Conservation (phyloP, 2,329 filamentous ascomycete species). For the Aspergillus japonicus region DNA sequence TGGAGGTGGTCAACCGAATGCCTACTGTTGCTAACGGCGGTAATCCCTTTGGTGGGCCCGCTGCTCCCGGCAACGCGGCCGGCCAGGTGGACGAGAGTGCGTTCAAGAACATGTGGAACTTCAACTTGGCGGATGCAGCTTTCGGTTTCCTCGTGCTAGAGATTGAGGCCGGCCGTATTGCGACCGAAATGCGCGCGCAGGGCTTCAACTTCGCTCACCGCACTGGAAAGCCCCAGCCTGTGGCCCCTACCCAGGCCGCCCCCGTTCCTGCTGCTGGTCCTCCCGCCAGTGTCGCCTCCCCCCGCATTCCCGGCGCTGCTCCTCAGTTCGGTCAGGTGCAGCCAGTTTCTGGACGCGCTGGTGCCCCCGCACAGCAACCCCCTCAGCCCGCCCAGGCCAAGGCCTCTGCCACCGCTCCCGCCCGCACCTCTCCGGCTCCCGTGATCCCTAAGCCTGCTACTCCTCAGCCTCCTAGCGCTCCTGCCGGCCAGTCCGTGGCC, state of each 20-base stretch:
- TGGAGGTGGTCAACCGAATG: conserved; percentile 98
- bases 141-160: conserved; percentile 96
- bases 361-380: conserved; percentile 32
- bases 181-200: conserved; percentile 97
- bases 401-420: conserved; percentile 27
- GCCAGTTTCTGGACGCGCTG: conserved; percentile 28
- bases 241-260: conserved; percentile 24
- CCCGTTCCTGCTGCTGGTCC: conserved; percentile 23
- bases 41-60: conserved; percentile 90
- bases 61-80: conserved; percentile 65
- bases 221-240: conserved; percentile 69
- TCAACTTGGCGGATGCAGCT: conserved; percentile 94
- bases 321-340: conserved; percentile 45
- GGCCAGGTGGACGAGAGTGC: conserved; percentile 97
- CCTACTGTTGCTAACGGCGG: conserved; percentile 90
- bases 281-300: conserved; percentile 34
- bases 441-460: conserved; percentile 42
- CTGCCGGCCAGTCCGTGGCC: conserved; percentile 42
- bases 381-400: conserved; percentile 31
- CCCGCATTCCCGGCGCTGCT: conserved; percentile 37
- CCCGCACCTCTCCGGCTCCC: conserved; percentile 43
- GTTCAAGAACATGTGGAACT: conserved; percentile 99
- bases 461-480: conserved; percentile 38
- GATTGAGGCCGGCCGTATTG: conserved; percentile 91
- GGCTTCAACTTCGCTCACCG: conserved; percentile 99